phyloP scores from a whole-genome alignment of 2,329 filamentous ascomycete genomes.

The Camillea tinctor region DNA sequence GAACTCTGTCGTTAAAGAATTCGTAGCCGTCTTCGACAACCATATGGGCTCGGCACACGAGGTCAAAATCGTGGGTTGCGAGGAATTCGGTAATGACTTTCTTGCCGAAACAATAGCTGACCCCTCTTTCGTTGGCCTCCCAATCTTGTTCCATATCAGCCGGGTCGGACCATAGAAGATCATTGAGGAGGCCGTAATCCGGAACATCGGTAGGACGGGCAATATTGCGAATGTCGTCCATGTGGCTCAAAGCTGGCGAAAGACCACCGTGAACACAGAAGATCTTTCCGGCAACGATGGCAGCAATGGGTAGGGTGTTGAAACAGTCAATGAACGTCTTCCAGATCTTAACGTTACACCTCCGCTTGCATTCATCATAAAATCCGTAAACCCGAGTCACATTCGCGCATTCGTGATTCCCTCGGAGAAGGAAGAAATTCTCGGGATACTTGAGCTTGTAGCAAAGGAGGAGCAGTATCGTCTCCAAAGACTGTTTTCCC shows the following conservation, averaged over 20 bases:
- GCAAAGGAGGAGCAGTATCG: slow-evolving; percentile 90
- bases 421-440: slow-evolving; percentile 98
- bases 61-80: slow-evolving; percentile 90
- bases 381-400: slow-evolving; percentile 99
- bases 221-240: slow-evolving; percentile 98
- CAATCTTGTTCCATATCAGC: slow-evolving; percentile 98
- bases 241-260: slow-evolving; percentile 87
- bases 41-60: slow-evolving; percentile 98
- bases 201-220: slow-evolving; percentile 94
- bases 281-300: slow-evolving; percentile 99
- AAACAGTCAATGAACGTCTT: slow-evolving; percentile 99
- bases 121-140: slow-evolving; percentile 95
- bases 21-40: slow-evolving; percentile 99
- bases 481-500: slow-evolving; percentile 98
- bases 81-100: slow-evolving; percentile 97
- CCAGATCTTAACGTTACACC: slow-evolving; percentile 99
- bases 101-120: slow-evolving; percentile 98
- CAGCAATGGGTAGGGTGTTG: slow-evolving; percentile 96
- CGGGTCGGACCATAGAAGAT: slow-evolving; percentile 94
- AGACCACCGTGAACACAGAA: slow-evolving; percentile 96
- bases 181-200: slow-evolving; percentile 92
- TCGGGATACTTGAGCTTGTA: slow-evolving; percentile 99
- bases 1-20: slow-evolving; percentile 91
- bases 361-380: slow-evolving; percentile 99
- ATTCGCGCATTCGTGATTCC: slow-evolving; percentile 98